Percentiles rank a stretch among this genome's conserved stretches.
Evolutionary conservation across 106 monocot species (phyloP).

Genomic region (Triglochin maritima): DNA sequence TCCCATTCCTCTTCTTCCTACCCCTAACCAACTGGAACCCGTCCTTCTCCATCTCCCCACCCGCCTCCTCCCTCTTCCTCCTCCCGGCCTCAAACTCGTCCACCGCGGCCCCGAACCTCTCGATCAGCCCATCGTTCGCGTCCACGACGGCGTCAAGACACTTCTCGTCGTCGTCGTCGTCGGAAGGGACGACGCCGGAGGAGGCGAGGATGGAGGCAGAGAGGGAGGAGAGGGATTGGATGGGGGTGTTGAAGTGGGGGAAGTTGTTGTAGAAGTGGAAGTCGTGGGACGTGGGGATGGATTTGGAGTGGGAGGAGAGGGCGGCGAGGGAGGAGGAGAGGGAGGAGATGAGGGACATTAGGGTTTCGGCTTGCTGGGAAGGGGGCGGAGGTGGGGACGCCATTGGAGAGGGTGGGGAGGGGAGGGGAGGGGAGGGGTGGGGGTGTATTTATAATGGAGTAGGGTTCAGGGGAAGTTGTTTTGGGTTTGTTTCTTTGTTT

Average conservation of each 20-base stretch:
- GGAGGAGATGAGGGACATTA: neutral
- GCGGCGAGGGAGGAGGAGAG: conserved; percentile 37
- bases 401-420: too few species aligned
- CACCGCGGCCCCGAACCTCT: conserved; percentile 46
- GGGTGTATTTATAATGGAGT: too few species aligned
- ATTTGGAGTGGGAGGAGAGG: conserved; percentile 31
- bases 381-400: too few species aligned
- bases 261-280: conserved; percentile 80
- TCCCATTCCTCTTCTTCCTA: conserved; percentile 33
- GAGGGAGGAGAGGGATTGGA: conserved; percentile 21
- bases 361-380: too few species aligned
- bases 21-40: conserved; percentile 71
- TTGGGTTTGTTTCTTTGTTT: too few species aligned
- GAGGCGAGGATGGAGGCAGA: conserved; percentile 17
- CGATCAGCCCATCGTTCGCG: conserved; percentile 57
- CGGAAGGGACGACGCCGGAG: conserved; percentile 10
- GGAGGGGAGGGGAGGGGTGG: too few species aligned
- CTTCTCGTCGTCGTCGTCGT: conserved; percentile 44
- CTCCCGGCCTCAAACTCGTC: conserved; percentile 61
- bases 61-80: conserved; percentile 39
- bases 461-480: too few species aligned
- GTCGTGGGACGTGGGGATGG: conserved; percentile 43
- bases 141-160: conserved; percentile 46
- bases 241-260: conserved; percentile 38
- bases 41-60: conserved; percentile 15